Base-by-base conservation (phyloP, 164 flowering plant species). In the Dillenia turbinata region DNA sequence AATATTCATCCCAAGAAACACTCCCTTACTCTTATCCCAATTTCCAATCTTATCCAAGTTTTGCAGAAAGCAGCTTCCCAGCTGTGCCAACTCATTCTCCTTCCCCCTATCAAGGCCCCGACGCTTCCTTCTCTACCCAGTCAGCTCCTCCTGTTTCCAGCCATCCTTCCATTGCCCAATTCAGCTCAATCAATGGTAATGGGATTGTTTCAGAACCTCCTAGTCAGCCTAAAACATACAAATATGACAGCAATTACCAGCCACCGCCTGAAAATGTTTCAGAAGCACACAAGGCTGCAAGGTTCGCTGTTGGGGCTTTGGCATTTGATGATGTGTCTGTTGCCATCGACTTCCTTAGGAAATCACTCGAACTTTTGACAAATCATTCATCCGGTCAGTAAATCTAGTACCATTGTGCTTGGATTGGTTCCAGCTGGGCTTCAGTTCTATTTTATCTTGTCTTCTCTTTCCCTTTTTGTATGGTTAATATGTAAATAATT, bases 271-370 rank as follows among this genome's bases (percentile, higher is more conserved):
- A 89, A 63, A 91, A 87, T 71, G 82, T 94, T 60, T 83, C 90
- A 4, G 99, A 91, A 71, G 99, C 99, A 61, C 97, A 91, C 72
- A 94, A 94, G 77, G 99, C 96, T 51, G 99, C 99, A 5, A 88
- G 93, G 75, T 94, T 94, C 79, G 99, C 99, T 0, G 99, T 91
- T 19, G 96, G 97, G 62, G 97, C 99, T n/a, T 71, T 94, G 76
- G 99, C 99, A 52, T 94, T 94, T 75, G 99, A 94, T 70, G 99
- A 94, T 58, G 96, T 94, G 14, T 49, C 85, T 17, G 69, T 80
- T 50, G 99, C 97, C 2, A 89, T 94, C 44, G 99, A 94, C 48
- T 72, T 70, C 70, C 81, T 94, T 13, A 83, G 59, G 60, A 92
- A 85, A 58, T 83, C 97, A 8, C 96, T 94, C 50, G 96, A 94